Conservation (phyloP, 768 basidiomycete species). For the Fistulinella prunicolor region DNA sequence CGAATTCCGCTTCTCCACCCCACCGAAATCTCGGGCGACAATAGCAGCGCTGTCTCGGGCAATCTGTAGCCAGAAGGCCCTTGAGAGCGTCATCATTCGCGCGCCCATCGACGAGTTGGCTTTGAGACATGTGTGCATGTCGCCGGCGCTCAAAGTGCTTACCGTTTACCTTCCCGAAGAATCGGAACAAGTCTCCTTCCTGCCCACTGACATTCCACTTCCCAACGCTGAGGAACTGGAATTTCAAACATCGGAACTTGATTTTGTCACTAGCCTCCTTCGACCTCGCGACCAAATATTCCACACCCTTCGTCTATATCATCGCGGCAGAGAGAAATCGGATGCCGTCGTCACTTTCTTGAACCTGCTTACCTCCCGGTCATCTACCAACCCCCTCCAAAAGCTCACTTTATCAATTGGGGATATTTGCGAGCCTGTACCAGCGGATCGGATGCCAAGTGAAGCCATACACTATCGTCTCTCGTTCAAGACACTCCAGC, state of each 20-base stretch:
- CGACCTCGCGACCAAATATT: conserved; percentile 6
- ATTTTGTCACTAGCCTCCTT: conserved; percentile 8
- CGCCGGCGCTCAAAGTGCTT: conserved; percentile 8
- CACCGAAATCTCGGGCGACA: background rate
- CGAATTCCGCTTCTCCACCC: background rate
- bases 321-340: background rate
- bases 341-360: background rate
- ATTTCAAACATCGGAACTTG: conserved; percentile 4
- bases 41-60: conserved; percentile 5
- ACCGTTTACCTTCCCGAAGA: background rate
- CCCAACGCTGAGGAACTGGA: background rate
- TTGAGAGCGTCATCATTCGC: background rate
- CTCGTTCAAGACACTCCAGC: conserved; percentile 4
- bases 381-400: background rate
- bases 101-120: conserved; percentile 1
- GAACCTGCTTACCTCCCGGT: conserved; percentile 1
- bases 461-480: conserved; percentile 4
- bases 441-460: background rate
- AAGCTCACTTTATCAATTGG: background rate
- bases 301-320: conserved; percentile 3
- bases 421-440: background rate
- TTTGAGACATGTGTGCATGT: conserved; percentile 4
- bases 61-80: background rate
- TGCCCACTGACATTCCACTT: background rate
- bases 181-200: background rate